Evolutionary conservation across 208 protist genomes (phyloP).

Genomic region (Leptomonas pyrrhocoris): DNA sequence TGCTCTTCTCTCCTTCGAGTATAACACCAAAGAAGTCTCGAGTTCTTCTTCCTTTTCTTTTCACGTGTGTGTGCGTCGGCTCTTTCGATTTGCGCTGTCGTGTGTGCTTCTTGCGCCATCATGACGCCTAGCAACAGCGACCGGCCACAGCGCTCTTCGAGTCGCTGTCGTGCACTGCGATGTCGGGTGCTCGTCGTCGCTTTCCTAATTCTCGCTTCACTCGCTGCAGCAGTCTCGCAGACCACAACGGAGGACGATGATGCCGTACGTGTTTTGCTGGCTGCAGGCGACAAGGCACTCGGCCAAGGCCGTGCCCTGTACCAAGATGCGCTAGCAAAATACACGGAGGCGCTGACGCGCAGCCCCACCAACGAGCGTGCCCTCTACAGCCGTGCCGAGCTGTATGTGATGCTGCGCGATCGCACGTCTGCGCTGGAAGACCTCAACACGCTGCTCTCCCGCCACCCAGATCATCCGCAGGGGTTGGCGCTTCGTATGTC

Average conservation of each 20-base stretch:
- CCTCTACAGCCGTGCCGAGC: conserved; percentile 80
- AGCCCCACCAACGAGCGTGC: conserved; percentile 62
- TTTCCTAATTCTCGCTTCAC: too few species aligned
- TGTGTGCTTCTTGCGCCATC: too few species aligned
- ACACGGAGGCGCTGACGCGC: conserved; percentile 71
- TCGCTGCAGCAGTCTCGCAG: neutral
- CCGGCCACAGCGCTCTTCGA: too few species aligned
- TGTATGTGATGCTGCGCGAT: conserved; percentile 71
- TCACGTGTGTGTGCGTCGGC: too few species aligned
- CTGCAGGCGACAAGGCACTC: conserved; percentile 70
- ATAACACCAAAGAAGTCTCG: too few species aligned
- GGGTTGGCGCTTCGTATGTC: conserved; percentile 63
- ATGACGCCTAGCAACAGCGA: too few species aligned
- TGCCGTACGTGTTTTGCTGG: conserved; percentile 46
- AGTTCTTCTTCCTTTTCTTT: too few species aligned
- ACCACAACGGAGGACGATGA: conserved; percentile 50
- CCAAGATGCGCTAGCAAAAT: conserved; percentile 86
- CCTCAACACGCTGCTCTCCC: conserved; percentile 55
- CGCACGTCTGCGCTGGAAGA: conserved; percentile 49
- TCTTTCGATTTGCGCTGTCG: too few species aligned
- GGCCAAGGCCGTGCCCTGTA: conserved; percentile 69
- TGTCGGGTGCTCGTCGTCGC: too few species aligned
- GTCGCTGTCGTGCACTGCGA: too few species aligned
- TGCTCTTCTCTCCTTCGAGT: too few species aligned
- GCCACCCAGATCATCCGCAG: conserved; percentile 48